Base-by-base conservation (phyloP, 225 moss, liverwort and hornwort species). In the Climacium dendroides region DNA sequence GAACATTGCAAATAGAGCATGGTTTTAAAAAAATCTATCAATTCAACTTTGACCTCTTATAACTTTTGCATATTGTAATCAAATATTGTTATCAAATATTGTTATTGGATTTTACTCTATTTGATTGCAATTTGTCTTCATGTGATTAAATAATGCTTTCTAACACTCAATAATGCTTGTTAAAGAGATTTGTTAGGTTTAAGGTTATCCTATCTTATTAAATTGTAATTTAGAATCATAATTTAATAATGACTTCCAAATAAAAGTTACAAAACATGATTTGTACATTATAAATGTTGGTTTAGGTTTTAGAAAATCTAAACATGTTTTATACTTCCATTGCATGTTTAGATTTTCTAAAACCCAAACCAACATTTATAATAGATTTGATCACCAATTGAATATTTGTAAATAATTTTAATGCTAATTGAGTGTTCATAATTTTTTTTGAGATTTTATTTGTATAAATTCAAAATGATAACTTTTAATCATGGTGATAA, bases 181-280 rank as follows among this genome's bases (percentile, higher is more conserved):
- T 2, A 8, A 0, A 69, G 5, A 41, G 15, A 70, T 25, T 25
- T 41, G 9, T 4, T 70, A 2, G 8, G 0, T 26, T 9, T 41
- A 3, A 24, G 5, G 24, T 24, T 24, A 14, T 39, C 5, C 1
- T 14, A 15, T 0, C 4, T 0, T 16, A 37, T 37, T 67, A 7
- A 45, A 13, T 23, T 67, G 4, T 39, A 39, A 69, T 69, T 39
- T 24, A 24, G 14, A 39, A 39, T 69, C 7, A 14, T 1, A 39
- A 69, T 69, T 69, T 23, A 37, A 69, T 25, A 4, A 41, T 15
- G 8, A 14, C 24, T 25, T 25, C 4, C 1, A 14, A 19, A 3
- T 0, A 8, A 69, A 69, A 69, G 24, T 2, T 39, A 7, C 24
- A 5, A 69, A 24, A 37, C n/a, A 39, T 39, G 24, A 39, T 69